Conservation (phyloP, 2,329 filamentous ascomycete genomes). For the Exophiala phaeomuriformis region DNA sequence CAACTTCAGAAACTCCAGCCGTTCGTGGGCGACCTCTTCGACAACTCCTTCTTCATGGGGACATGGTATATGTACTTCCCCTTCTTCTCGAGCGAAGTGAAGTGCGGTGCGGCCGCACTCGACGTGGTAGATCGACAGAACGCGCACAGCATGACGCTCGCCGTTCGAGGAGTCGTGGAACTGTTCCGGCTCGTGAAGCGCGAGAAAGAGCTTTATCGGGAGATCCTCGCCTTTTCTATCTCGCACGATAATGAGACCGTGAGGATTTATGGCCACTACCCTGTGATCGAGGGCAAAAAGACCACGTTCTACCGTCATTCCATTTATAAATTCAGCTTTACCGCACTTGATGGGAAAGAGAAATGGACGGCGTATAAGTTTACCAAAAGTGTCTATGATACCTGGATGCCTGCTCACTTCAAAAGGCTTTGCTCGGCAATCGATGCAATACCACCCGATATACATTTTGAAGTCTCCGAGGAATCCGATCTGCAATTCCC, state of each 20-base stretch:
- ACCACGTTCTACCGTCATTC: conserved; percentile 36
- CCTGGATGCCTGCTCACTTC: conserved; percentile 34
- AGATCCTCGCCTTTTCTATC: too few relatives aligned
- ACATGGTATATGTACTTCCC: conserved; percentile 24
- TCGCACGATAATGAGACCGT: conserved; percentile 18
- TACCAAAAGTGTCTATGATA: conserved; percentile 33
- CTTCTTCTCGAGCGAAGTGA: conserved; percentile 29
- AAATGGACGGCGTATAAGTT: conserved; percentile 37
- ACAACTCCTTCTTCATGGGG: conserved; percentile 19
- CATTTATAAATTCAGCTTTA: conserved; percentile 33
- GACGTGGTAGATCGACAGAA: conserved; percentile 30
- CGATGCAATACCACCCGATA: conserved; percentile 23
- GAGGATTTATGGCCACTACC: conserved; percentile 38
- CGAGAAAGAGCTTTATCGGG: not conserved
- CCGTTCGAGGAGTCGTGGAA: conserved; percentile 35
- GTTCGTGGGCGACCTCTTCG: conserved; percentile 21
- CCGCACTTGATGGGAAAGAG: conserved; percentile 29
- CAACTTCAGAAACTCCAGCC: conserved; percentile 32
- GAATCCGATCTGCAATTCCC: too few relatives aligned
- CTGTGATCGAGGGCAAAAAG: conserved; percentile 31
- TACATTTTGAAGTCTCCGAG: too few relatives aligned
- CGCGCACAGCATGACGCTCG: conserved; percentile 31
- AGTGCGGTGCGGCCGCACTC: conserved; percentile 25
- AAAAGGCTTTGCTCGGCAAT: conserved; percentile 35
- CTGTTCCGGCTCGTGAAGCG: conserved; percentile 35